Conservation (phyloP, 1,284 basidiomycete species). For the Tilletia indica region DNA sequence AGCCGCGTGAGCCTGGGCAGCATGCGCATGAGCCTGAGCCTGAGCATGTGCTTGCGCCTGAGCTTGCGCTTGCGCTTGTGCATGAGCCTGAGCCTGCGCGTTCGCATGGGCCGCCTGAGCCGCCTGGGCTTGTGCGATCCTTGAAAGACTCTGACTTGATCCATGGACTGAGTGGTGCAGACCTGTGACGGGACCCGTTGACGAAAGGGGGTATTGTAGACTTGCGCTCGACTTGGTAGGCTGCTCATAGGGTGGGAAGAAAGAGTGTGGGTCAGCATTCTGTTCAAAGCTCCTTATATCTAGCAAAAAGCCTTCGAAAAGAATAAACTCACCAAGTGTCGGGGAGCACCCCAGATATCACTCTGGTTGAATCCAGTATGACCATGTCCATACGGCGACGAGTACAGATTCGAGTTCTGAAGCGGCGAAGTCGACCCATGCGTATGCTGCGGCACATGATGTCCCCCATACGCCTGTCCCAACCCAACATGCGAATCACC, state of each 20-base stretch:
- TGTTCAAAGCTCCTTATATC: too few relatives aligned
- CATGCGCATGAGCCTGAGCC: slow-evolving; percentile 19
- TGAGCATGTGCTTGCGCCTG: slow-evolving; percentile 19
- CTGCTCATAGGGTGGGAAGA: slow-evolving; percentile 5
- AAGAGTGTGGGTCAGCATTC: slow-evolving; percentile 3
- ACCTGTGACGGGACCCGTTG: not conserved
- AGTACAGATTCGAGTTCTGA: slow-evolving; percentile 44
- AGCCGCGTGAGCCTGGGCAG: slow-evolving; percentile 24
- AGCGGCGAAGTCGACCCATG: slow-evolving; percentile 36
- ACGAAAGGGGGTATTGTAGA: slow-evolving; percentile 36
- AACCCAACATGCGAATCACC: slow-evolving; percentile 22
- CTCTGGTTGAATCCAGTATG: slow-evolving; percentile 35
- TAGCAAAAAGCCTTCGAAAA: too few relatives aligned
- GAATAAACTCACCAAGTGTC: not conserved
- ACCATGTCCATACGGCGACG: slow-evolving; percentile 44
- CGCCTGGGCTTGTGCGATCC: slow-evolving; percentile 8
- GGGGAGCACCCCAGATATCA: slow-evolving; percentile 51
- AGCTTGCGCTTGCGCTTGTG: slow-evolving; percentile 9
- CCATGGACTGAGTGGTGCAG: slow-evolving; percentile 5
- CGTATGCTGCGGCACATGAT: slow-evolving; percentile 23
- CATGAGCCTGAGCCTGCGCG: slow-evolving; percentile 18
- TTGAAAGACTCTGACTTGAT: slow-evolving; percentile 13
- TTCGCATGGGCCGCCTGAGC: slow-evolving; percentile 19
- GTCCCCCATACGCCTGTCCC: not conserved
- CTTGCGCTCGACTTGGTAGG: slow-evolving; percentile 22